Base-by-base conservation (phyloP, 495 filamentous ascomycete species). In the Aspergillus sparsus region DNA sequence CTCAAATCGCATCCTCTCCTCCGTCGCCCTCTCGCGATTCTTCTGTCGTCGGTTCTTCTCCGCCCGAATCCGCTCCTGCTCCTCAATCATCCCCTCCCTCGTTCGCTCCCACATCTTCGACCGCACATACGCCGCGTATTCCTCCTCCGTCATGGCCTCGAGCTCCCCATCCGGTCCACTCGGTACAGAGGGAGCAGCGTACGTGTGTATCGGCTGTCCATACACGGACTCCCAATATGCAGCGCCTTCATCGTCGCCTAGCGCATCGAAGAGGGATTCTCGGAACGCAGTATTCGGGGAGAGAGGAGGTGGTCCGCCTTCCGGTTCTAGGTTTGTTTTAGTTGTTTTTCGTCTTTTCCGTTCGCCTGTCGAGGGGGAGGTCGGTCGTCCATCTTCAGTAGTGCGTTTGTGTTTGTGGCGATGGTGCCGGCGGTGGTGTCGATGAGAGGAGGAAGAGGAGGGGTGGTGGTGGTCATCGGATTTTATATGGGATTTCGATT, bases 231-330 rank as follows among this genome's bases (percentile, higher is more conserved):
- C 88, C 94, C 94, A 98, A 77, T 91, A 98, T 36, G 84, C 84
- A 44, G 94, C 94, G 39, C 94, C 94, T 76, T 98, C 94, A 74
- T 98, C 94, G 74, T 98, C 94, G 41, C 92, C 95, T 71, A 98
- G 87, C n/a, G 94, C 94, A 72, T 98, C 94, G 79, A 98, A 97
- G 49, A 98, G 86, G n/a, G 91, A 94, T 76, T 96, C 91, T 31
- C 91, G 88, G 74, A 98, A 98, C 13, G 93, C 92, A 9, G 80
- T 74, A 16, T 87, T 82, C 6, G 89, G 80, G 62, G 87, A 81
- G 13, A 82, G 53, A 39, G 46, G 34, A 37, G 64, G 15, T 42
- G 12, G 6, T 3, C 7, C 15, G 39, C 39, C 45, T 32, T 27
- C 41, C 49, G 6, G 62, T 15, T 46, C 34, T 42, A 61, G 49